A percentile compares a stretch with the other conserved stretches of the same genome.
phyloP scores from a whole-genome alignment of 2,329 filamentous ascomycete genomes.

The Aspergillus sojae region DNA sequence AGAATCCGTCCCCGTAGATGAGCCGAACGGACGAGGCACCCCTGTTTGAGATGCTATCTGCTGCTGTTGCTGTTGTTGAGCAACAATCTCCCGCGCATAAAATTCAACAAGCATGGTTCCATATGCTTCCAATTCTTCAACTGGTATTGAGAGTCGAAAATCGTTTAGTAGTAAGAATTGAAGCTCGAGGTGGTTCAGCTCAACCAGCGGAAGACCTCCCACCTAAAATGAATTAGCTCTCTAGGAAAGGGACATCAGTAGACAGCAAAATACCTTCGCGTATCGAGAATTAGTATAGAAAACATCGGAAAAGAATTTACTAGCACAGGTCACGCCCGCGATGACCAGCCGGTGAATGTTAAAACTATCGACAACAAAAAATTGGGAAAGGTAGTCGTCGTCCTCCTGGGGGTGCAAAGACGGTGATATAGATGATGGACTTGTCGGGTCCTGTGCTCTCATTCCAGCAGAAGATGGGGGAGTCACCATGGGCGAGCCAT shows the following conservation, averaged over 20 bases:
- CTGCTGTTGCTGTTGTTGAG: constrained; percentile 54
- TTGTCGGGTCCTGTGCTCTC: constrained; percentile 37
- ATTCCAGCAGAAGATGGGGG: constrained; percentile 40
- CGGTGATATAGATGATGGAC: constrained; percentile 36
- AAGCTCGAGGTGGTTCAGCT: constrained; percentile 93
- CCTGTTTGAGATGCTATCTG: constrained; percentile 17
- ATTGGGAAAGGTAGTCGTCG: constrained; percentile 64
- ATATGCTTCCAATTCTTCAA: constrained; percentile 95
- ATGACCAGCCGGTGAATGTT: constrained; percentile 98
- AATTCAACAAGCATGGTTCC: constrained; percentile 99
- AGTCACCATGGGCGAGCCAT: constrained; percentile 37
- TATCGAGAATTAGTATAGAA: constrained; percentile 99
- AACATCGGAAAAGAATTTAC: constrained; percentile 98
- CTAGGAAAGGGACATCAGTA: not conserved
- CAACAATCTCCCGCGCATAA: constrained; percentile 86
- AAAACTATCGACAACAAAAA: constrained; percentile 97
- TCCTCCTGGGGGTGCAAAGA: constrained; percentile 41
- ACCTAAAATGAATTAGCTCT: constrained; percentile 62
- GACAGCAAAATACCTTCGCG: constrained; percentile 73
- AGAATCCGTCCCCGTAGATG: constrained; percentile 18
- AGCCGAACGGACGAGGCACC: constrained; percentile 23
- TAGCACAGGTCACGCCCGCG: constrained; percentile 94
- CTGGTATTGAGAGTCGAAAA: constrained; percentile 87
- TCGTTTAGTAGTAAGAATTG: constrained; percentile 96
- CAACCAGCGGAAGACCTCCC: constrained; percentile 84